A percentile compares a stretch with the other conserved stretches of the same genome.
Evolutionary conservation across 495 filamentous ascomycete genomes (phyloP).

Genomic region (Aspergillus kassunensis): DNA sequence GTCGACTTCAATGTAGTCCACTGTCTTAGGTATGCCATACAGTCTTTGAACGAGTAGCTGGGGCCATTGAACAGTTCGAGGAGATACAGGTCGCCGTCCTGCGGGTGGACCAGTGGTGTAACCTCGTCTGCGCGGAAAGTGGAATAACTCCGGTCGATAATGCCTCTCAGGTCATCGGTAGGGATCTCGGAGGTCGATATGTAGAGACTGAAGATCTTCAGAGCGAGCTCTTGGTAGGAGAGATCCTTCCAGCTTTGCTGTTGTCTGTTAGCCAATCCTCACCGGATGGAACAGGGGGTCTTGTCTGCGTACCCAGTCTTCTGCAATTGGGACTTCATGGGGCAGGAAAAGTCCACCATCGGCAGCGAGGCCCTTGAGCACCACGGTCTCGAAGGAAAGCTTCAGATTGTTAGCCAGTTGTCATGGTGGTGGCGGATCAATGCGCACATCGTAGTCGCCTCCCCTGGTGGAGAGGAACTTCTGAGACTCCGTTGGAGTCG

Average conservation of each 20-base stretch:
- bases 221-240: constrained; percentile 74
- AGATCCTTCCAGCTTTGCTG: constrained; percentile 66
- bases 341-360: constrained; percentile 92
- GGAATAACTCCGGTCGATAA: constrained; percentile 75
- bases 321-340: constrained; percentile 58
- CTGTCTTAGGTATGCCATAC: neutral
- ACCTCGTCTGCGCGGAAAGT: constrained; percentile 76
- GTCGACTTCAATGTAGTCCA: neutral
- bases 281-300: neutral
- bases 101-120: constrained; percentile 64
- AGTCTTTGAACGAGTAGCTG: constrained; percentile 90
- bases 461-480: neutral
- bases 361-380: constrained; percentile 61
- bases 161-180: constrained; percentile 67
- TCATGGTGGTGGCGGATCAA: neutral
- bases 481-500: neutral
- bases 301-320: neutral
- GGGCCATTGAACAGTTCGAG: constrained; percentile 98
- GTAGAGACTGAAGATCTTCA: constrained; percentile 67
- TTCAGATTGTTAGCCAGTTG: neutral
- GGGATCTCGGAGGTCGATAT: constrained; percentile 83
- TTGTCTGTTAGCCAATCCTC: constrained; percentile 20
- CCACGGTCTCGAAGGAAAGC: neutral
- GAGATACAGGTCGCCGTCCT: constrained; percentile 68
- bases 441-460: neutral